Base-by-base conservation (phyloP, 352 stramenopile genomes). In the Pseudoperonospora humuli region DNA sequence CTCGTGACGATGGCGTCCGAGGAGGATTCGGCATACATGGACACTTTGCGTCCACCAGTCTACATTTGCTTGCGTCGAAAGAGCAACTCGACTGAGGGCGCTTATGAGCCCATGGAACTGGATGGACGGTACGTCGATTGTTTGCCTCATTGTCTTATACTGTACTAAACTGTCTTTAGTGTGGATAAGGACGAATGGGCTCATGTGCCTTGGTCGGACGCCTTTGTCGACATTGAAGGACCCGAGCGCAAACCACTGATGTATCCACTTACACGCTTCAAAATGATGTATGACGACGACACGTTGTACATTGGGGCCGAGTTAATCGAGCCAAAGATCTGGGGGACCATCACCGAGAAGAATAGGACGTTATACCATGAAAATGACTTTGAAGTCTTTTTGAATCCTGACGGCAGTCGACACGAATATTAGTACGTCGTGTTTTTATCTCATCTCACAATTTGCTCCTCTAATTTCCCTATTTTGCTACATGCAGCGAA, bases 361-460 rank as follows among this genome's bases (percentile, higher is more conserved):
- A 87, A 93, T 61, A 68, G 63, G 9, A 79, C 75, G 13, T 70
- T 91, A 66, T 93, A 89, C 60, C 76, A 93, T 34, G 84, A 96
- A 53, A 95, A 93, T 47, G 84, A 96, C 67, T 95, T 96, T 70
- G 86, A 96, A 52, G 75, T 96, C 7, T 96, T 96, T 45, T 66
- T 96, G n/a, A 76, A 96, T 57, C 80, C 78, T 7, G 67, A 82
- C 45, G 77, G 77, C 18, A 86, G 60, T 40, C 68, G 68, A 52
- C 76, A 93, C 47, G 67, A 91, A 48, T 96, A 96, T 63, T 95
- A 95, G 69, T 86, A 44, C 39, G 67, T 54, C 34, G n/a, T n/a
- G n/a, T n/a, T n/a, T n/a, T n/a, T n/a, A n/a, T n/a, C n/a, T n/a
- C n/a, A n/a, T n/a, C n/a, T n/a, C n/a, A n/a, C n/a, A n/a, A n/a